Evolutionary conservation across 805 yeast species (phyloP).

Genomic region (Kodamaea fukazawae): DNA sequence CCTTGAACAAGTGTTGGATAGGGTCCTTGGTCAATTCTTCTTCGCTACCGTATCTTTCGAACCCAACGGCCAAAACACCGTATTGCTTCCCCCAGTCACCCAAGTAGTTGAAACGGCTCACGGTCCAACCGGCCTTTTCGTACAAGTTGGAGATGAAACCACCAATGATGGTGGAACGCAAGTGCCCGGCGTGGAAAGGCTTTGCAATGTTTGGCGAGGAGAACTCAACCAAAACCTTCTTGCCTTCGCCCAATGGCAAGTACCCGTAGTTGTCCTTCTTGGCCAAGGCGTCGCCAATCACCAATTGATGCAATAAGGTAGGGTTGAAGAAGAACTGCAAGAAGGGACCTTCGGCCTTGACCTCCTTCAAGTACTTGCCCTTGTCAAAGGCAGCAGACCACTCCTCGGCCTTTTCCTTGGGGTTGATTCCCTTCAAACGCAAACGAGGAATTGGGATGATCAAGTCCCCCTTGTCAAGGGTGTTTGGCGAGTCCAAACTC

Average conservation of each 20-base stretch:
- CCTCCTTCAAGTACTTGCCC: conserved; percentile 65
- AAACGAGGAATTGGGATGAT: conserved; percentile 89
- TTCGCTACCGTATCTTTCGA: conserved; percentile 78
- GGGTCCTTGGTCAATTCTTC: conserved; percentile 73
- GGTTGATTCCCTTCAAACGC: conserved; percentile 73
- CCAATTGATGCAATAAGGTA: conserved; percentile 60
- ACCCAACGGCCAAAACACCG: conserved; percentile 93
- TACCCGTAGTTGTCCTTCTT: conserved; percentile 67
- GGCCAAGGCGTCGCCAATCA: conserved; percentile 64
- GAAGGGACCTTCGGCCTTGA: conserved; percentile 84
- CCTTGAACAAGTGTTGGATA: conserved; percentile 90
- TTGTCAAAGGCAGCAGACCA: conserved; percentile 78
- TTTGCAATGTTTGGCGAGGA: conserved; percentile 98
- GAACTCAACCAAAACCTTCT: conserved; percentile 78
- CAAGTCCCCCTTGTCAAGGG: conserved; percentile 89
- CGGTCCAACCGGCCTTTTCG: conserved; percentile 91
- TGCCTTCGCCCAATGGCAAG: conserved; percentile 64
- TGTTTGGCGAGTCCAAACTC: conserved; percentile 83
- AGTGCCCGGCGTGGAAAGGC: conserved; percentile 99
- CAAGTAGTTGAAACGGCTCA: conserved; percentile 84
- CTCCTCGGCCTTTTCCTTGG: conserved; percentile 67
- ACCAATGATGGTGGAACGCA: conserved; percentile 96
- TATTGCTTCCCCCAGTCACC: conserved; percentile 99
- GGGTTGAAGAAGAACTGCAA: conserved; percentile 84
- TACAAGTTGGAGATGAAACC: conserved; percentile 89